A percentile compares a stretch with the other conserved stretches of the same genome.
These are phyloP conservation scores for Ustilago trichophora DNA, from an alignment of 1,284 basidiomycete species.

Conservation along the genomic window DNA sequence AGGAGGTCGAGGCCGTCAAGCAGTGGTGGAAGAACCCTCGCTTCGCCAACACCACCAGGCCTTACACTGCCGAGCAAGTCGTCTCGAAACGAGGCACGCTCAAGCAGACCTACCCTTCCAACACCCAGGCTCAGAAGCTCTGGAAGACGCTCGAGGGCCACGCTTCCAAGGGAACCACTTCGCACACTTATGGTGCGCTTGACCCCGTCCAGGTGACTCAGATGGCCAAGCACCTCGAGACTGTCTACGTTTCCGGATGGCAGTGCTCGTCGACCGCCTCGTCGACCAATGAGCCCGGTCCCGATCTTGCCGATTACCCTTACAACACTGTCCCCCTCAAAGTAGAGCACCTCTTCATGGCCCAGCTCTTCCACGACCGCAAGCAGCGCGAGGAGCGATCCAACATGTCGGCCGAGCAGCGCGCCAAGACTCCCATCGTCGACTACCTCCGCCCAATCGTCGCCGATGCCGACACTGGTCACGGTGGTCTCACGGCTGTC, in stretches of 20 bases:
- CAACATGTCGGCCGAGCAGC: slow-evolving; percentile 76
- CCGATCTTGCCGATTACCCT: slow-evolving; percentile 70
- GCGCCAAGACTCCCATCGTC: slow-evolving; percentile 67
- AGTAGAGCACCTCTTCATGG: slow-evolving; percentile 74
- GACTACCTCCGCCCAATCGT: slow-evolving; percentile 69
- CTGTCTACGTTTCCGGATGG: slow-evolving; percentile 67
- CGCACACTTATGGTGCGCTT: slow-evolving; percentile 95
- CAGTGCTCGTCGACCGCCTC: slow-evolving; percentile 64
- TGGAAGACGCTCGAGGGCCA: slow-evolving; percentile 75
- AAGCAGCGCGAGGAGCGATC: slow-evolving; percentile 71
- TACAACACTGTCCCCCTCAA: slow-evolving; percentile 75
- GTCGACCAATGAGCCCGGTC: slow-evolving; percentile 66
- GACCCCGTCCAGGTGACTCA: slow-evolving; percentile 88
- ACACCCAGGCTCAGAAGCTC: slow-evolving; percentile 86
- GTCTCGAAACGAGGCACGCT: slow-evolving; percentile 93
- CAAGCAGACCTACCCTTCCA: slow-evolving; percentile 84
- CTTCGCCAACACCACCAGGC: slow-evolving; percentile 82
- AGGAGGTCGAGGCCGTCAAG: slow-evolving; percentile 85
- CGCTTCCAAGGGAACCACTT: slow-evolving; percentile 72
- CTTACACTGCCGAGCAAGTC: slow-evolving; percentile 91
- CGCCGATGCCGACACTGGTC: slow-evolving; percentile 73
- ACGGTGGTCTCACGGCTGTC: slow-evolving; percentile 90
- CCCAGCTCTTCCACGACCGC: slow-evolving; percentile 74
- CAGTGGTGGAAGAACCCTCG: slow-evolving; percentile 93
- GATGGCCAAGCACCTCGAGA: slow-evolving; percentile 67